Evolutionary conservation across 2,329 filamentous ascomycete species (phyloP).

Genomic region (Talaromyces piceae): DNA sequence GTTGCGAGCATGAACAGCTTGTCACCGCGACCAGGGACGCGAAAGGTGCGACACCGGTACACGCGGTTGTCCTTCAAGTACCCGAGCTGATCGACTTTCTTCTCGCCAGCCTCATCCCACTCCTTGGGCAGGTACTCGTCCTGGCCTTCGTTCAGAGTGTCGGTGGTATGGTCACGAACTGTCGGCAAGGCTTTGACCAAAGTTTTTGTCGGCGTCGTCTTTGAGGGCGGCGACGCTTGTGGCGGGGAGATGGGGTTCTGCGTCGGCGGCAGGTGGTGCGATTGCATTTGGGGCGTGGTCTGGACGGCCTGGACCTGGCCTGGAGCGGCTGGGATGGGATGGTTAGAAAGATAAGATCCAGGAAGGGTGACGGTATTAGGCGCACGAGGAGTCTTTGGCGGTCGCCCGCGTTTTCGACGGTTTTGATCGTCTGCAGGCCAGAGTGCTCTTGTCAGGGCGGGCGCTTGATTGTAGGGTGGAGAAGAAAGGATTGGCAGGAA

Average conservation of each 20-base stretch:
- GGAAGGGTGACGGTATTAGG: constrained; percentile 21
- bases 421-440: constrained; percentile 31
- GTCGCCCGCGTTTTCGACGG: constrained; percentile 44
- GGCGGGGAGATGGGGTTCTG: constrained; percentile 41
- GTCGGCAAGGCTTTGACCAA: constrained; percentile 92
- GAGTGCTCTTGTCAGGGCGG: constrained; percentile 7
- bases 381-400: constrained; percentile 41
- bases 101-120: constrained; percentile 85
- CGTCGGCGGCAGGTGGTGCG: constrained; percentile 29
- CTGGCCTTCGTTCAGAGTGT: constrained; percentile 79
- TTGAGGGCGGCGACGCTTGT: constrained; percentile 58
- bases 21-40: constrained; percentile 80
- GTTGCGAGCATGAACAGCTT: constrained; percentile 99
- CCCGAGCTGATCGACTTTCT: constrained; percentile 80
- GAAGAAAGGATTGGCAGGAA: constrained; percentile 23
- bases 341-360: constrained; percentile 12
- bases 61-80: constrained; percentile 74
- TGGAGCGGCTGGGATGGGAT: constrained; percentile 23
- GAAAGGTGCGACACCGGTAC: constrained; percentile 89
- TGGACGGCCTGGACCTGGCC: constrained; percentile 30
- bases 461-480: constrained; percentile 16
- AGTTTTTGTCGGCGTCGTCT: constrained; percentile 69
- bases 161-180: constrained; percentile 92
- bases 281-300: constrained; percentile 35
- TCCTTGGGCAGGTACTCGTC: constrained; percentile 95